A percentile compares a stretch with the other conserved stretches of the same genome.
Evolutionary conservation across 306 rosid species (phyloP).

Genomic region (Begonia fuchsioides): DNA sequence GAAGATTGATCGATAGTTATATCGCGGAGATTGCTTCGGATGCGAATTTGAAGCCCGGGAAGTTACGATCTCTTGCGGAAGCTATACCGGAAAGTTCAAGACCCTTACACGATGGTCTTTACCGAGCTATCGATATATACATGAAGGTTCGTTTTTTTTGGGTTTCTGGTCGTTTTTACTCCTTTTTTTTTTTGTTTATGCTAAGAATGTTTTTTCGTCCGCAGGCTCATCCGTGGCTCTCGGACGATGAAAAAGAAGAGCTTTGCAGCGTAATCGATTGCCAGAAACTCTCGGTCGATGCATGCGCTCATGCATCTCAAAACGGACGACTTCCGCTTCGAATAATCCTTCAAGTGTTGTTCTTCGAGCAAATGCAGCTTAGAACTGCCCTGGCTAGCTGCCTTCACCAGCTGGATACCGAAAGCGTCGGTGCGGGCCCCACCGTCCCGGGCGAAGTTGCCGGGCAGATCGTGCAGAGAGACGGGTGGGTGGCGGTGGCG

Average conservation of each 20-base stretch:
- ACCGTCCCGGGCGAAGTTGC: constrained; percentile 15
- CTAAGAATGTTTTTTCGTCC: constrained; percentile 4
- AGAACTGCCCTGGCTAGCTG: constrained; percentile 72
- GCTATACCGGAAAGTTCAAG: constrained; percentile 68
- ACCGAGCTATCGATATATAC: constrained; percentile 76
- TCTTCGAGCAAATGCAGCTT: constrained; percentile 86
- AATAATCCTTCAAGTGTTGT: constrained; percentile 85
- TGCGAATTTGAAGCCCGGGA: constrained; percentile 31
- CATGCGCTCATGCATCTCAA: constrained; percentile 88
- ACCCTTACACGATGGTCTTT: constrained; percentile 73
- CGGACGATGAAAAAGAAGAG: constrained; percentile 65
- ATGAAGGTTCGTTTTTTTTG: constrained; percentile 54
- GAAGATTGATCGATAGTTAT: constrained; percentile 35
- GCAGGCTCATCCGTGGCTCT: constrained; percentile 85
- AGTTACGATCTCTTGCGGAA: constrained; percentile 32
- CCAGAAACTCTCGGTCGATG: constrained; percentile 79
- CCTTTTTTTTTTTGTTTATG: constrained; percentile 4
- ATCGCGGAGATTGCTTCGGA: constrained; percentile 52
- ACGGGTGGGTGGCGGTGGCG: constrained; percentile 78
- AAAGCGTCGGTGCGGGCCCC: constrained; percentile 48
- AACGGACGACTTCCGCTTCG: constrained; percentile 81
- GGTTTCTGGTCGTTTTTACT: background rate
- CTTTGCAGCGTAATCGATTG: constrained; percentile 69
- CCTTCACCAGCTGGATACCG: constrained; percentile 50
- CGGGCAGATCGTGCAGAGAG: constrained; percentile 62